Conservation (phyloP, 768 basidiomycete genomes). For the Cystofilobasidium bisporidii region DNA sequence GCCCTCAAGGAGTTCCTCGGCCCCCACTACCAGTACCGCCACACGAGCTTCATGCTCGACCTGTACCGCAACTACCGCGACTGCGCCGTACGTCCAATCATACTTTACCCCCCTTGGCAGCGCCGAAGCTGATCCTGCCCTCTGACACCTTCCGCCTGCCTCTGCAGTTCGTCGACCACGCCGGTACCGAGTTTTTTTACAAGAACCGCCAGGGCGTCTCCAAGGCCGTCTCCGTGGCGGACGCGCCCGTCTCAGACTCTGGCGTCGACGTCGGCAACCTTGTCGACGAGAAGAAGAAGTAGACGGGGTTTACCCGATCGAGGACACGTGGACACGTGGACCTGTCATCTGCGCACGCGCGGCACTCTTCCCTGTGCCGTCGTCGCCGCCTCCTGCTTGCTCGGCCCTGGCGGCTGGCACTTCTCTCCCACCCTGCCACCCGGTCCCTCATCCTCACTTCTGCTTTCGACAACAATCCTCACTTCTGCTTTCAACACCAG, state of each 20-base stretch:
- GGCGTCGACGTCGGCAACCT: slow-evolving; percentile 51
- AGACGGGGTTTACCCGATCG: background rate
- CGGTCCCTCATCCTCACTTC: too few species aligned
- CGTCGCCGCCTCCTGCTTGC: background rate
- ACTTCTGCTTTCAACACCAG: background rate
- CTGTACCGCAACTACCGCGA: background rate
- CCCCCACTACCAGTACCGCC: slow-evolving; percentile 40
- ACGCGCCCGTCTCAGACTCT: slow-evolving; percentile 53
- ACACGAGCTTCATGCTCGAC: background rate
- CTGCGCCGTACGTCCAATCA: background rate
- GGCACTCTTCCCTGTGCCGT: too few species aligned
- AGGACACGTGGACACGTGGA: too few species aligned
- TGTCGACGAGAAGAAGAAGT: slow-evolving; percentile 24
- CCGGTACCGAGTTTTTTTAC: slow-evolving; percentile 51
- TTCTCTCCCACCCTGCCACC: too few species aligned
- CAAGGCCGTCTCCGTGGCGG: slow-evolving; percentile 57
- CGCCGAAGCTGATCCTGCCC: background rate
- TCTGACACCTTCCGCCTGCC: background rate
- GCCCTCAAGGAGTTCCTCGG: slow-evolving; percentile 70
- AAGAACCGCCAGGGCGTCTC: slow-evolving; percentile 73
- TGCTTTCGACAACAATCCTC: background rate
- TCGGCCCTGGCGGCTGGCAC: too few species aligned
- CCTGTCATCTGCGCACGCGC: too few species aligned
- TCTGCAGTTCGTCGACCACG: slow-evolving; percentile 75
- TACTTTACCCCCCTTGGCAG: background rate